phyloP scores from a whole-genome alignment of 306 rosid genomes.

The Cucumis cinereus region DNA sequence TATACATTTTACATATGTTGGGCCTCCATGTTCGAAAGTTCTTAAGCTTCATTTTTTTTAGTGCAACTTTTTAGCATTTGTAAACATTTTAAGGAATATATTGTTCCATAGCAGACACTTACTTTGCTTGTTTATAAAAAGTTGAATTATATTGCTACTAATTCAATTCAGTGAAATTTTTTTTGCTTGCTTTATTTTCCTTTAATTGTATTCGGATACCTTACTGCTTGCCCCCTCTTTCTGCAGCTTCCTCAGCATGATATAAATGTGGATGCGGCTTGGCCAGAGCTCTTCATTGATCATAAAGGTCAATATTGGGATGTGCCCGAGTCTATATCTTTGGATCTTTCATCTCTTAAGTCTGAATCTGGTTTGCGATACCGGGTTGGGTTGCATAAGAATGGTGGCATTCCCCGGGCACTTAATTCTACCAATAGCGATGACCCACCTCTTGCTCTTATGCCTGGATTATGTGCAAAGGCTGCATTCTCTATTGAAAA shows the following conservation, averaged over 20 bases:
- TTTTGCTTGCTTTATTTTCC: neutral
- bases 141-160: neutral
- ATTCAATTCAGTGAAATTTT: neutral
- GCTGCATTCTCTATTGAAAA: constrained; percentile 65
- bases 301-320: constrained; percentile 89
- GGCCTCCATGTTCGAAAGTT: neutral
- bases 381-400: constrained; percentile 64
- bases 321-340: constrained; percentile 63
- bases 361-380: constrained; percentile 60
- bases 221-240: neutral
- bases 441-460: constrained; percentile 33
- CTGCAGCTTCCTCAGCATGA: constrained; percentile 75
- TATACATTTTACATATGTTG: neutral
- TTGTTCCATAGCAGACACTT: neutral
- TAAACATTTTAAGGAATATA: neutral
- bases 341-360: constrained; percentile 55
- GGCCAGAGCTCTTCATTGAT: constrained; percentile 82
- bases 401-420: constrained; percentile 48
- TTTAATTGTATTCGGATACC: neutral
- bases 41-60: neutral
- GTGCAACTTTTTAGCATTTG: neutral
- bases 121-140: neutral
- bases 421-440: constrained; percentile 22
- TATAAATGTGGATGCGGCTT: constrained; percentile 69
- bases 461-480: constrained; percentile 76